Percentiles rank a stretch among this genome's conserved stretches.
These are phyloP conservation scores for Dioszegia aurantiaca DNA, from an alignment of 768 basidiomycete species.

Conservation along the genomic window DNA sequence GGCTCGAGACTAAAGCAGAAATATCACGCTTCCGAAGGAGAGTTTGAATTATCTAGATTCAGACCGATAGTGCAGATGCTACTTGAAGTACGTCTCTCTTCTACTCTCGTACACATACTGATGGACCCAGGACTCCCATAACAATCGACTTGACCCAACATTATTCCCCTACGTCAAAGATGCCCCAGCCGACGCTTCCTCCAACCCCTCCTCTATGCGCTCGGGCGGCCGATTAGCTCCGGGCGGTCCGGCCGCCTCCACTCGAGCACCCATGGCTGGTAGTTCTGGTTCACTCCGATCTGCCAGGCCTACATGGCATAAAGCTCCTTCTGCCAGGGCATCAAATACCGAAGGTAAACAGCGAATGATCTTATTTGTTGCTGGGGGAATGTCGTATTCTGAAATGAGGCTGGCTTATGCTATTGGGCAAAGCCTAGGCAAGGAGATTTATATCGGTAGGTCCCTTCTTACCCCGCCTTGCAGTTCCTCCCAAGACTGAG, in stretches of 20 bases:
- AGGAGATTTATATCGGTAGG: constrained; percentile 87
- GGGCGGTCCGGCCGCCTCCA: neutral
- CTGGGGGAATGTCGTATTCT: constrained; percentile 93
- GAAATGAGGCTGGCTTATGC: constrained; percentile 87
- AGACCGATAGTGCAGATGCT: constrained; percentile 77
- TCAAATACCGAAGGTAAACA: constrained; percentile 59
- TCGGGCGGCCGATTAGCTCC: constrained; percentile 21
- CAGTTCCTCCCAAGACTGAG: neutral
- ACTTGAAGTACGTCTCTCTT: constrained; percentile 64
- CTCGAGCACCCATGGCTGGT: constrained; percentile 56
- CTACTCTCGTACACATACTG: neutral
- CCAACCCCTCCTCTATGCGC: constrained; percentile 51
- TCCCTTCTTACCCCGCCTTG: neutral
- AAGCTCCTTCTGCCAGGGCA: constrained; percentile 57
- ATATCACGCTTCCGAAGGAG: constrained; percentile 65
- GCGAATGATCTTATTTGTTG: constrained; percentile 81
- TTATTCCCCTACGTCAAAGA: constrained; percentile 90
- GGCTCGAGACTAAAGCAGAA: constrained; percentile 81
- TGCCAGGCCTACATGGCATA: constrained; percentile 85
- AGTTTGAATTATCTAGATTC: constrained; percentile 93
- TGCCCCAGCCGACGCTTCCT: constrained; percentile 53
- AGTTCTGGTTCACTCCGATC: constrained; percentile 75
- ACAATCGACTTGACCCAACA: constrained; percentile 67
- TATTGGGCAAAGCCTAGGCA: constrained; percentile 68
- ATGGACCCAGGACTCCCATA: constrained; percentile 71